These are phyloP conservation scores for Aspergillus arachidicola DNA, from an alignment of 2,329 filamentous ascomycete species.

Conservation along the genomic window DNA sequence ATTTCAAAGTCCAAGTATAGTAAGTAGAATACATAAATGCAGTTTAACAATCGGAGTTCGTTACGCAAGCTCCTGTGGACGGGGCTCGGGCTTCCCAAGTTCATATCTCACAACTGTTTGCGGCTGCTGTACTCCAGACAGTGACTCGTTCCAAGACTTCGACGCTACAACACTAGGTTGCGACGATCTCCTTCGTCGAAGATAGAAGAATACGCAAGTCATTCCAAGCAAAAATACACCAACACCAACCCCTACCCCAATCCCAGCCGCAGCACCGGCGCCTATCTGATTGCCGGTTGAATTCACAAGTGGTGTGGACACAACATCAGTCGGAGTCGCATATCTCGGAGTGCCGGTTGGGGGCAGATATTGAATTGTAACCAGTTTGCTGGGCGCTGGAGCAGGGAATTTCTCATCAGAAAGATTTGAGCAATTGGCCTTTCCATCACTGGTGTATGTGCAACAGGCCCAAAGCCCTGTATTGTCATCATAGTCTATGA, in stretches of 20 bases:
- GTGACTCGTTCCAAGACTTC: background rate
- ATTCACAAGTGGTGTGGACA: background rate
- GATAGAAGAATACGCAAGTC: background rate
- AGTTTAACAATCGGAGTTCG: background rate
- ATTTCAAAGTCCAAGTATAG: background rate
- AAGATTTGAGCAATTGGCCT: conserved; percentile 6
- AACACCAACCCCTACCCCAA: conserved; percentile 10
- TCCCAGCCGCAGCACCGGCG: conserved; percentile 5
- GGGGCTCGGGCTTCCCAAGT: background rate
- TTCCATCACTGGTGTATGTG: background rate
- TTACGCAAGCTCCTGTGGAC: background rate
- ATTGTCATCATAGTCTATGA: background rate
- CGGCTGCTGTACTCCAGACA: background rate
- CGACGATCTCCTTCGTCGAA: background rate
- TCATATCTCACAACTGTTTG: background rate
- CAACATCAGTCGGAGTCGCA: background rate
- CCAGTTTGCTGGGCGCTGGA: conserved; percentile 8
- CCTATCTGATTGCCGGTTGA: background rate
- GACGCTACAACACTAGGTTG: background rate
- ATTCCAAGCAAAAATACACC: background rate
- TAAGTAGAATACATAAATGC: background rate
- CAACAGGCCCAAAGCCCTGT: conserved; percentile 13
- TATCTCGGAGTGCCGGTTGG: conserved; percentile 3
- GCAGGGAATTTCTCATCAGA: conserved; percentile 10
- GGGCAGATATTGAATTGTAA: conserved; percentile 13